phyloP scores from a whole-genome alignment of 495 filamentous ascomycete species.

The Lindgomyces ingoldianus region DNA sequence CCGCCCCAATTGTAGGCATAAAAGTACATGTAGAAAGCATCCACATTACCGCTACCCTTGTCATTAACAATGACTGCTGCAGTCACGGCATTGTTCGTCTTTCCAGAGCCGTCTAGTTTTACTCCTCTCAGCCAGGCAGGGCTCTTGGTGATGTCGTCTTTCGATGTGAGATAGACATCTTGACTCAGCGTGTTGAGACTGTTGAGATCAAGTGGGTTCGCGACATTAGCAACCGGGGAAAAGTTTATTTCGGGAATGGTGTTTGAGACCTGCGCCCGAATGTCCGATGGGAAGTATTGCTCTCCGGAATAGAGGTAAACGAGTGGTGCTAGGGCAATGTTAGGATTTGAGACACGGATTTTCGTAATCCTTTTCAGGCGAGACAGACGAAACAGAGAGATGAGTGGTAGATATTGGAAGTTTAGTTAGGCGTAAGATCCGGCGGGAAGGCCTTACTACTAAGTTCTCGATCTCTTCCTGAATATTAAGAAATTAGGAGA shows the following conservation, averaged over 20 bases:
- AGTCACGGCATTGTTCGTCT: conserved; percentile 51
- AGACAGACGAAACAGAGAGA: no score
- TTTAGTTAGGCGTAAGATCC: no score
- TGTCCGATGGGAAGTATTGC: conserved; percentile 60
- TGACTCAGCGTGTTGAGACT: conserved; percentile 54
- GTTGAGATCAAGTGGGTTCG: conserved; percentile 58
- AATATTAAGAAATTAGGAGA: neutral
- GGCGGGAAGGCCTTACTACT: neutral
- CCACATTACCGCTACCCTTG: conserved; percentile 55
- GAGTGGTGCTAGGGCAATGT: conserved; percentile 36
- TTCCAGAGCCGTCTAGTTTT: conserved; percentile 51
- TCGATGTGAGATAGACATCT: conserved; percentile 60
- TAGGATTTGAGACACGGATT: neutral
- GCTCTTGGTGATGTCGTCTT: conserved; percentile 55
- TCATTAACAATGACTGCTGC: conserved; percentile 59
- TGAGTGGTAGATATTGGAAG: no score
- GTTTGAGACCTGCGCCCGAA: conserved; percentile 57
- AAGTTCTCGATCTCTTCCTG: neutral
- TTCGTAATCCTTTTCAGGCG: no score
- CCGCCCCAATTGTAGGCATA: conserved; percentile 61
- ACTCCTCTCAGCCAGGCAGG: conserved; percentile 55
- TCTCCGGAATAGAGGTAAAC: conserved; percentile 58
- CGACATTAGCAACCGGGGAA: conserved; percentile 47
- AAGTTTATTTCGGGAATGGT: conserved; percentile 58
- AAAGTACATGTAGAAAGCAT: conserved; percentile 72